Evolutionary conservation across 371 early-diverging fungal genomes (phyloP), one percentile per base, ranked within the genome.

Genomic region (Lichtheimia corymbifera): DNA sequence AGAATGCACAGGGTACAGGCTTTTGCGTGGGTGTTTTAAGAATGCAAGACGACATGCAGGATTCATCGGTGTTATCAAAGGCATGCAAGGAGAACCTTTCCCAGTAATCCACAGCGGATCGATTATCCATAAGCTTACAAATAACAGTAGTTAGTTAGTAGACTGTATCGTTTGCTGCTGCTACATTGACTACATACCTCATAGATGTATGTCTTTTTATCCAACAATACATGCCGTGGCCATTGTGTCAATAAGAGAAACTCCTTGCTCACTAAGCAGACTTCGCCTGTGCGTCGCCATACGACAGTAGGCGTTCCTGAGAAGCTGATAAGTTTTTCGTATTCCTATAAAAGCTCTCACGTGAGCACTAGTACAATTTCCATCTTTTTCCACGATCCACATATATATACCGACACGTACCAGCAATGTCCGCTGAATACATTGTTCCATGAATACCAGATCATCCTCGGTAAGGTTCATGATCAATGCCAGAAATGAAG

Each of bases 251-350:
- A 66, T 27, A 94, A 74, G 5, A 89, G 88, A 71, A 96, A 96
- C 70, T 95, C 95, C 66, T 93, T 94, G 56, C 97, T 94, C 3
- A 94, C 94, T 45, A 94, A 67, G 4, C 90, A 91, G 22, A 96
- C 90, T 73, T 94, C 94, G 41, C 97, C 97, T 2, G 95, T 92
- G 5, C 94, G 85, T 45, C 97, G 86, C 95, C 97, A 96, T 24
- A 96, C 91, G 3, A 93, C 95, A 2, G 94, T 93, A 3, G 97
- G 97, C n/a, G 97, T 95, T 40, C 95, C 97, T n/a, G 93, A 91
- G 53, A 89, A 92, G 15, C 88, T 85, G 50, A 95, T 91, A 40
- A 95, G 76, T 64, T 94, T 93, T 63, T 94, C 96, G 63, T 88
- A 94, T 79, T 96, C 96, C 88, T 89, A 63, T 2, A 65, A 25